These are phyloP conservation scores for Aureobasidium melanogenum DNA, from an alignment of 2,329 filamentous ascomycete genomes.

Conservation along the genomic window DNA sequence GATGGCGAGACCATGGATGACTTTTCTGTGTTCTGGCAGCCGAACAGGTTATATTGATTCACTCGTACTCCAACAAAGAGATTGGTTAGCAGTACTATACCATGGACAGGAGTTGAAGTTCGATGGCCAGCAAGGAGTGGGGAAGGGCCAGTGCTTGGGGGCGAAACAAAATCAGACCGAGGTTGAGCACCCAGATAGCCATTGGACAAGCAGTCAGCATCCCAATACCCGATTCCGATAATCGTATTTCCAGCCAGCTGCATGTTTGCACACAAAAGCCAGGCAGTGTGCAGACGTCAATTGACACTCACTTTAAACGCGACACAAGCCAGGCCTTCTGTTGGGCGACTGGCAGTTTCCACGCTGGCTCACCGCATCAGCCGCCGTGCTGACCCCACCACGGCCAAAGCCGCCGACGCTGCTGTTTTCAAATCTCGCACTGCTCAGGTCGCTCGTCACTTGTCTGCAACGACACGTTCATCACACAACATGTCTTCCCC, in stretches of 20 bases:
- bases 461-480: constrained; percentile 21
- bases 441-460: constrained; percentile 31
- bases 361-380: constrained; percentile 16
- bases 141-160: constrained; percentile 8
- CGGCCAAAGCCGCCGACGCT: constrained; percentile 18
- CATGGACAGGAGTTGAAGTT: not conserved
- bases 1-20: constrained; percentile 12
- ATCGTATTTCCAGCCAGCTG: not conserved
- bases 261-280: constrained; percentile 7
- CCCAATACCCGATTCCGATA: not conserved
- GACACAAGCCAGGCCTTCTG: constrained; percentile 5
- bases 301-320: not conserved
- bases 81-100: not conserved
- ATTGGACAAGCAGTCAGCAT: not conserved
- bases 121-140: not conserved
- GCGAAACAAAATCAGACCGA: constrained; percentile 8
- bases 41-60: constrained; percentile 34
- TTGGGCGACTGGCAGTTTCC: constrained; percentile 14
- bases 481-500: constrained; percentile 47
- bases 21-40: constrained; percentile 35
- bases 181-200: not conserved
- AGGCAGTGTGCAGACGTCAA: constrained; percentile 6
- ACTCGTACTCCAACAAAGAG: not conserved
- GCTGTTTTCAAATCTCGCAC: constrained; percentile 34
- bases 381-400: constrained; percentile 22